Base-by-base conservation (phyloP, 441 rosid genomes). In the Francoa sonchifolia region DNA sequence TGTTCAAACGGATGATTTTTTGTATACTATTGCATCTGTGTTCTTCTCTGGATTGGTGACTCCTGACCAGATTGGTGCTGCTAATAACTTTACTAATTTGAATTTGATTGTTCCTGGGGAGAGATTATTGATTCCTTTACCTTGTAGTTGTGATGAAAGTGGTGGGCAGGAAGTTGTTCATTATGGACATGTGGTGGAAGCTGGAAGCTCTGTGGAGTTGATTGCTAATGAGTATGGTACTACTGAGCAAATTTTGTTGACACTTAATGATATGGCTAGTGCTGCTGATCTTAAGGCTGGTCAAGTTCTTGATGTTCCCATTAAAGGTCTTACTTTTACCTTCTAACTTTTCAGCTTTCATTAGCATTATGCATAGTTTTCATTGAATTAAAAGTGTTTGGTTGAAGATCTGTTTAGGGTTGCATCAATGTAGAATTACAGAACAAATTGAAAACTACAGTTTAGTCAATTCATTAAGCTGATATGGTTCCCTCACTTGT, bases 91-190 rank as follows among this genome's bases (percentile, higher is more conserved):
- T 26, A 0, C 44, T 1, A 7, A 76, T 35, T 1, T 40, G 5
- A 0, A 40, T 49, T 0, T 7, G 30, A 76, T 89, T n/a, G 0
- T 2, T 0, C 0, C 20, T 0, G 94, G 83, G 48, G 67, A 72
- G 56, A 16, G 22, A 35, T 59, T 85, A 33, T 50, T 54, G 67
- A 72, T 85, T 40, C 95, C 98, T 6, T 47, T 90, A 36, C 98
- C 94, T 2, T 90, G 96, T 55, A 85, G 93, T 67, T 82, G 96
- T 8, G 95, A 85, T 5, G 55, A 61, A 1, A 69, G 74, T 34
- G 55, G 39, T 4, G 77, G 77, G 21, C 13, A 45, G 33, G 57
- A 37, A 45, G 89, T 76, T 38, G 80, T 80, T 0, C 98, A 85
- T 48, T 82, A 79, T 19, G 86, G 84, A 2, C 87, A 71, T 28